These are phyloP conservation scores for Aotearoamyces nothofagi DNA, from an alignment of 2,329 filamentous ascomycete species.

Conservation along the genomic window DNA sequence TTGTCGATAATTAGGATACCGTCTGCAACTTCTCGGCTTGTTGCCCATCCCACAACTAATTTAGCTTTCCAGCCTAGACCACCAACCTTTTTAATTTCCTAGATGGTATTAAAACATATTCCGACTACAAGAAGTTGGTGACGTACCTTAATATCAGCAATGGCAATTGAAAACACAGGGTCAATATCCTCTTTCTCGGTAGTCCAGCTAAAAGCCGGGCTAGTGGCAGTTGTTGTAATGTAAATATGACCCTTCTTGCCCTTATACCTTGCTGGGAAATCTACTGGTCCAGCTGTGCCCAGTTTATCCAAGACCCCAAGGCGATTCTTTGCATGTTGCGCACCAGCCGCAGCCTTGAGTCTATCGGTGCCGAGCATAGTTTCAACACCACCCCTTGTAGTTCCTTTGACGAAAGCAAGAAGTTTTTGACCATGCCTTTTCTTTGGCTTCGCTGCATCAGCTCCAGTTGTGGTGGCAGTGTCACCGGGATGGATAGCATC, in stretches of 20 bases:
- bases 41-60: conserved; percentile 66
- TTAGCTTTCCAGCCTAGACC: conserved; percentile 78
- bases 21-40: conserved; percentile 60
- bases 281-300: conserved; percentile 48
- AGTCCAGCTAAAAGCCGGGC: conserved; percentile 41
- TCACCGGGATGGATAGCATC: conserved; percentile 26
- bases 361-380: conserved; percentile 58
- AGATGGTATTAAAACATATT: neutral
- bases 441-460: conserved; percentile 6
- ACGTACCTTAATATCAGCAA: conserved; percentile 42
- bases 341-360: conserved; percentile 48
- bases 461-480: conserved; percentile 10
- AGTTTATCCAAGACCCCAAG: conserved; percentile 47
- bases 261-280: conserved; percentile 58
- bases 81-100: conserved; percentile 63
- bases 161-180: conserved; percentile 53
- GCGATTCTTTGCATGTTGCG: conserved; percentile 49
- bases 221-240: conserved; percentile 50
- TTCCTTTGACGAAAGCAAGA: conserved; percentile 51
- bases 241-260: conserved; percentile 61
- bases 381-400: conserved; percentile 56
- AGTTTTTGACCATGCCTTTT: conserved; percentile 22
- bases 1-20: conserved; percentile 42
- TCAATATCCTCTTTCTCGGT: conserved; percentile 32
- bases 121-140: neutral